Evolutionary conservation across 164 flowering plant genomes (phyloP).

Genomic region (Dillenia turbinata): DNA sequence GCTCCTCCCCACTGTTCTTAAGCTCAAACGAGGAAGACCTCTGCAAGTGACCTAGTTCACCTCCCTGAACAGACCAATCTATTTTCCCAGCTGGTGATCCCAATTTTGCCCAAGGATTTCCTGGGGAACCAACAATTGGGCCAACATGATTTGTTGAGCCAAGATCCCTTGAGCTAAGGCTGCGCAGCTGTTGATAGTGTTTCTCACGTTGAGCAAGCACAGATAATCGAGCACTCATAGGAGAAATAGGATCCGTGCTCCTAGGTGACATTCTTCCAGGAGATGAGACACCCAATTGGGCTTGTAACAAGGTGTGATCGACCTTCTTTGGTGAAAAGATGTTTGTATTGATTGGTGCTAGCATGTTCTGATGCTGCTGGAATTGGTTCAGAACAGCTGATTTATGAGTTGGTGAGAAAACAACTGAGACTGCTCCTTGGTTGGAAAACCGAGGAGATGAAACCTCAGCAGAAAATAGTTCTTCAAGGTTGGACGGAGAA

Average conservation of each 20-base stretch:
- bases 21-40: slow-evolving; percentile 20
- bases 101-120: slow-evolving; percentile 27
- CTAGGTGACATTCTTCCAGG: slow-evolving; percentile 92
- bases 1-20: slow-evolving; percentile 24
- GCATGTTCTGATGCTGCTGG: slow-evolving; percentile 80
- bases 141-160: slow-evolving; percentile 15
- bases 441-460: slow-evolving; percentile 56
- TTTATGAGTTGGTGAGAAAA: slow-evolving; percentile 75
- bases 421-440: slow-evolving; percentile 40
- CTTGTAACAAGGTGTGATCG: slow-evolving; percentile 68
- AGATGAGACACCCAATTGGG: slow-evolving; percentile 54
- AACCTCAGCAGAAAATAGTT: slow-evolving; percentile 64
- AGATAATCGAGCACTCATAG: slow-evolving; percentile 26
- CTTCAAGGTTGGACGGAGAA: slow-evolving; percentile 79
- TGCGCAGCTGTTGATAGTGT: slow-evolving; percentile 28
- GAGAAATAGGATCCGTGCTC: slow-evolving; percentile 51
- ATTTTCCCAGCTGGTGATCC: slow-evolving; percentile 29
- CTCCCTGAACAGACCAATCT: slow-evolving; percentile 33
- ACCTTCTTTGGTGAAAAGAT: slow-evolving; percentile 58
- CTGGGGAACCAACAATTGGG: slow-evolving; percentile 20
- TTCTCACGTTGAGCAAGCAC: slow-evolving; percentile 24
- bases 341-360: slow-evolving; percentile 74
- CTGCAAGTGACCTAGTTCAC: slow-evolving; percentile 10
- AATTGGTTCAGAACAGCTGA: slow-evolving; percentile 71
- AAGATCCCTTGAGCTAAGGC: slow-evolving; percentile 22